phyloP scores from a whole-genome alignment of 345 rosid species.

The Citrus mangshanensis region DNA sequence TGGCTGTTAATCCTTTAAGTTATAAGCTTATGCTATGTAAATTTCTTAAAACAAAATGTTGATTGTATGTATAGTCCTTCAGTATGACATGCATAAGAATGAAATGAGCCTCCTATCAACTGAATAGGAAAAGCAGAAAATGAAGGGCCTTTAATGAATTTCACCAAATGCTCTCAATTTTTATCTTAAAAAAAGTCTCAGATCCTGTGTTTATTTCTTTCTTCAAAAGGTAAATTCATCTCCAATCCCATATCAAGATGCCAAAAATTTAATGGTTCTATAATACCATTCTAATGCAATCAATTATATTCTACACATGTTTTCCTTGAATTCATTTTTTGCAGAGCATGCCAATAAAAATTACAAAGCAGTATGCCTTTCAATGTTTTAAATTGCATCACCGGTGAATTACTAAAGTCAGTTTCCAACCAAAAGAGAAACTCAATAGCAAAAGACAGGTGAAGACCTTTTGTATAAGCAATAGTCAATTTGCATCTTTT shows the following conservation, averaged over 20 bases:
- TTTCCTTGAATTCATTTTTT: neutral
- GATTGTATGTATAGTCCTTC: neutral
- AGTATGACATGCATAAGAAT: neutral
- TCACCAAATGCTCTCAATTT: neutral
- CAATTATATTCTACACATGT: neutral
- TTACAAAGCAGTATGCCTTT: neutral
- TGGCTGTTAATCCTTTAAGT: neutral
- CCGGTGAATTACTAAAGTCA: neutral
- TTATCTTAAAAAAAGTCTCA: neutral
- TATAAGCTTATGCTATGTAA: neutral
- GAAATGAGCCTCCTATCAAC: neutral
- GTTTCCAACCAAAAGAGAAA: neutral
- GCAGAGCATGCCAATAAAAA: neutral
- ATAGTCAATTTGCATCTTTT: neutral
- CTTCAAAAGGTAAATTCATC: neutral
- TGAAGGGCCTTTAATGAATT: neutral
- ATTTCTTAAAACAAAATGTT: neutral
- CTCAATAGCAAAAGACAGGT: neutral
- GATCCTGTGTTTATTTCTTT: neutral
- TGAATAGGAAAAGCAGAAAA: neutral
- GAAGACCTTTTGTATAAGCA: neutral
- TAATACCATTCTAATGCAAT: neutral
- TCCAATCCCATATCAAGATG: neutral
- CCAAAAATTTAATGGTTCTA: neutral
- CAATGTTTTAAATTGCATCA: neutral